Percentiles rank a stretch among this genome's conserved stretches.
Conservation (phyloP, 2,329 filamentous ascomycete genomes). For the Penicillium brevicompactum region DNA sequence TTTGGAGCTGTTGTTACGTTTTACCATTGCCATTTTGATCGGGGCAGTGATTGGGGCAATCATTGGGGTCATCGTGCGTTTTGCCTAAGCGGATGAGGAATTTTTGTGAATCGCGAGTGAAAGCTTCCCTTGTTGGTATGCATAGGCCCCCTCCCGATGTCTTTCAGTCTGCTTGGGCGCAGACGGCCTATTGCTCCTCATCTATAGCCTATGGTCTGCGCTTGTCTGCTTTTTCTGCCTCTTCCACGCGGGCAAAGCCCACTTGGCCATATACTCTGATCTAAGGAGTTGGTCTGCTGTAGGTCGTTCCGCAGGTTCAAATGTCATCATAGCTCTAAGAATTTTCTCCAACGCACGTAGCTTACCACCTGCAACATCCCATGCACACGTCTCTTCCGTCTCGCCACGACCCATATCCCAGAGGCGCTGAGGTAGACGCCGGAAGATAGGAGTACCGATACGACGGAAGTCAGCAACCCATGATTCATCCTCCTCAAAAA, state of each 20-base stretch:
- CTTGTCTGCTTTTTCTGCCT: constrained; percentile 7
- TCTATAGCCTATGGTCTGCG: not conserved
- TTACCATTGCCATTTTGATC: not conserved
- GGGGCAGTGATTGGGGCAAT: not conserved
- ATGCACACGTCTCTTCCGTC: constrained; percentile 23
- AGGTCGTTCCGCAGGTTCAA: constrained; percentile 22
- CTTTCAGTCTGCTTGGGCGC: no score
- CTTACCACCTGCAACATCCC: constrained; percentile 26
- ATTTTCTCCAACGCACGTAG: constrained; percentile 21
- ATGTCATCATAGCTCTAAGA: constrained; percentile 23
- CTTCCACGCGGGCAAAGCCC: constrained; percentile 25
- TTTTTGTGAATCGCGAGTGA: no score
- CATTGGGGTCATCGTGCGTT: not conserved
- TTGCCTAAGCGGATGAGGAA: not conserved
- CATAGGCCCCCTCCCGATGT: no score
- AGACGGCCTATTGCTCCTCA: no score
- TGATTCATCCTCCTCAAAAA: constrained; percentile 24
- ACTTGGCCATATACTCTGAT: constrained; percentile 24
- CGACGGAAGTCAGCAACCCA: constrained; percentile 20
- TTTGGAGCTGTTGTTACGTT: not conserved
- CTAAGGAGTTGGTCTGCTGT: constrained; percentile 17
- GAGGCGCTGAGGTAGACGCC: constrained; percentile 17
- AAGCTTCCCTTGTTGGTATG: no score
- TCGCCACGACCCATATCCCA: constrained; percentile 26
- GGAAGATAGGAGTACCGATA: constrained; percentile 17